Evolutionary conservation across 306 rosid species (phyloP).

Genomic region (Glycine tomentella): DNA sequence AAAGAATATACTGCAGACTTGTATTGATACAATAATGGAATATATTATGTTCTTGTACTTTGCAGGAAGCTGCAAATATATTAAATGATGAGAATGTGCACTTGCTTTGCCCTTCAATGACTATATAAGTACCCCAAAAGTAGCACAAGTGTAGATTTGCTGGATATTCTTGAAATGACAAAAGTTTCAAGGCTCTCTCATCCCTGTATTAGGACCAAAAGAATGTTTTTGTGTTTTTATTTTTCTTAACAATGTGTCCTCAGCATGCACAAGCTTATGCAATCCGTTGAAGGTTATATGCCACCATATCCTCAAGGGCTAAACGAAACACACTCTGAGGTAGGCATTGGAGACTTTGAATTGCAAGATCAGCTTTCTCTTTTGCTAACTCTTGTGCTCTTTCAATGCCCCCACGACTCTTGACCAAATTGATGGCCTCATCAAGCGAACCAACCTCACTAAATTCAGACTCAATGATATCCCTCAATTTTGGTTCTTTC

Average conservation of each 20-base stretch:
- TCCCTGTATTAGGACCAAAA: constrained; percentile 43
- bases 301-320: constrained; percentile 91
- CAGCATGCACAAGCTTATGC: constrained; percentile 48
- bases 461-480: constrained; percentile 86
- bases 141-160: constrained; percentile 35
- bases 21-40: constrained; percentile 50
- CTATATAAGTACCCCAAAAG: constrained; percentile 39
- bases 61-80: constrained; percentile 48
- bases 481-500: constrained; percentile 79
- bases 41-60: constrained; percentile 34
- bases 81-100: constrained; percentile 35
- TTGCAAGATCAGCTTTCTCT: constrained; percentile 89
- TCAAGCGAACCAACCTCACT: constrained; percentile 80
- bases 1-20: constrained; percentile 48
- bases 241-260: constrained; percentile 4
- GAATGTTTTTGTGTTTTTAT: constrained; percentile 46
- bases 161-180: constrained; percentile 45
- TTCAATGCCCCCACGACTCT: constrained; percentile 81
- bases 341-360: constrained; percentile 81
- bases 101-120: constrained; percentile 40
- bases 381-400: constrained; percentile 79
- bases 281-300: constrained; percentile 85
- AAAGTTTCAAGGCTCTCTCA: constrained; percentile 33
- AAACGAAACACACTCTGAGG: constrained; percentile 66
- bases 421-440: constrained; percentile 78